Evolutionary conservation across 225 moss, liverwort and hornwort species (phyloP), one percentile per base, ranked within the genome.

Genomic region (Pseudisothecium myosuroides): DNA sequence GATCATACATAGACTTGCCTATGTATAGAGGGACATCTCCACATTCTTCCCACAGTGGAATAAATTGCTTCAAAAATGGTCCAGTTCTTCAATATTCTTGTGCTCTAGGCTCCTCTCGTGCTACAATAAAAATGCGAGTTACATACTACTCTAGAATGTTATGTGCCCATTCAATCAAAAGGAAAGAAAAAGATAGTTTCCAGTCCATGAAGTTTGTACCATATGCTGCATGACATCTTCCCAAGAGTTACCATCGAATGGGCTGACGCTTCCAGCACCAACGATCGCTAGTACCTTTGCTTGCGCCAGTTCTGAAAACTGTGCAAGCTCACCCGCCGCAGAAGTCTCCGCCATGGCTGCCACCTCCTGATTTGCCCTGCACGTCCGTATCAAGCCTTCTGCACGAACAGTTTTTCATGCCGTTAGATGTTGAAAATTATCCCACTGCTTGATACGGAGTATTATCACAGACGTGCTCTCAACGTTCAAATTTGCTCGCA

Each of bases 211-310:
- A 85, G 36, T 84, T 39, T 94, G 84, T 93, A 97, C 97, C 96
- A 94, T 93, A 85, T 96, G 97, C 89, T 87, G 91, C 96, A 97
- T 94, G 64, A 97, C 96, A 47, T 96, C 95, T 88, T 95, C 93
- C 97, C 97, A 97, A 10, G 94, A 92, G 76, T 94, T 94, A 45
- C 90, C 95, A 88, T 91, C 91, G 79, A 97, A 96, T 26, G 96
- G 97, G 90, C 97, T 96, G 37, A 93, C 80, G 71, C 94, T 92
- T 84, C 90, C 92, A 71, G 96, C 91, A 47, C 96, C 96, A 73
- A 95, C 93, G 36, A 97, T 85, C 43, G 88, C 93, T 37, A 96
- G 75, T 29, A 97, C 91, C 86, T 96, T 97, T 27, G 96, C 96
- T 88, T 87, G 89, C 39, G 94, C 95, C 55, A 91, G 64, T 52